Evolutionary conservation across 2,329 filamentous ascomycete genomes (phyloP), one percentile per base, ranked within the genome.

Genomic region (Ophiostoma australiae): DNA sequence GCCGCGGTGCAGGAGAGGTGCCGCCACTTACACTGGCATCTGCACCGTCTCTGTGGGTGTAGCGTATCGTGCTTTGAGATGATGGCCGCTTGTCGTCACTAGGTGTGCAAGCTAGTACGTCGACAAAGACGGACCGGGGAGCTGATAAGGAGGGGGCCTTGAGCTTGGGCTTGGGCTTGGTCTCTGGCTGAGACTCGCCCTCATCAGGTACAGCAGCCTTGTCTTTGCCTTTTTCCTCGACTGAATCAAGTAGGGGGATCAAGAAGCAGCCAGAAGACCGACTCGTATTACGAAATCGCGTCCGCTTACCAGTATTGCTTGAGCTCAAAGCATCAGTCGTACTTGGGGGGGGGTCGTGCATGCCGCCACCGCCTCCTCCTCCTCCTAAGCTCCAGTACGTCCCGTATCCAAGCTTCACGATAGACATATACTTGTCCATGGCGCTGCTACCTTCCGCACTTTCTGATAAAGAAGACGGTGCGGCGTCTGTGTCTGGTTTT

Each of bases 81-180:
- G 17, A 23, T 33, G 17, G 17, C 17, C 17, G 52, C 44, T 27
- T 67, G 33, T n/a, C 33, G 41, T 17, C 65, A 44, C 4, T 44
- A 3, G 65, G 65, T 20, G 37, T 77, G 74, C 61, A 69, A 69
- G 71, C n/a, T 48, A 70, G 84, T 27, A 91, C 79, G 76, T 92
- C 89, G 33, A 93, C 84, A 31, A 90, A 86, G 33, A 94, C 75
- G 0, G 90, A 91, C 67, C 90, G 85, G 3, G 92, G 79, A 15
- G 88, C 79, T 11, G 35, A 27, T 2, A 35, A 7, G 31, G 33
- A 15, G 6, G 10, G 13, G 23, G 52, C 52, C 20, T n/a, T 65
- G 27, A 3, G 27, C 13, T 41, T 41, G n/a, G 61, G 31, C 17
- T 33, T 37, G 33, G 61, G 33, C 7, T 37, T 65, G 5, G 33